Percentiles rank a stretch among this genome's conserved stretches.
Conservation (phyloP, 176 grass and related monocot species). For the Hordeum vulgare region DNA sequence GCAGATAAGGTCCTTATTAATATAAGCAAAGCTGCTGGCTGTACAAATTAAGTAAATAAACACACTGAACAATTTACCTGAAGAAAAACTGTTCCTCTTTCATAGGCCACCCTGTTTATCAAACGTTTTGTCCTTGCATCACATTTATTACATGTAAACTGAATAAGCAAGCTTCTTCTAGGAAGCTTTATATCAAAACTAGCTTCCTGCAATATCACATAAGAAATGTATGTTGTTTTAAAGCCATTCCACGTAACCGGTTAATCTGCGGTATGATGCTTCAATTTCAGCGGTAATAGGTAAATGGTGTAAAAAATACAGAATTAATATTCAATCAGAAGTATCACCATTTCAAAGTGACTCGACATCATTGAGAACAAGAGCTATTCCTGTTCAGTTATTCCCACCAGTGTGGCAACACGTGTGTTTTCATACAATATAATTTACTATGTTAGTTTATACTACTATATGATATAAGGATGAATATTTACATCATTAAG, state of each 20-base stretch:
- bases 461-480: background rate
- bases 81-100: conserved; percentile 88
- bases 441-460: background rate
- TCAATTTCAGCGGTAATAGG: background rate
- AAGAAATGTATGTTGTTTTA: background rate
- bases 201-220: conserved; percentile 35
- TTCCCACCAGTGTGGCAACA: background rate
- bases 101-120: conserved; percentile 81
- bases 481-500: background rate
- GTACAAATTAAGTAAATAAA: conserved; percentile 2
- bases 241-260: background rate
- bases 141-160: conserved; percentile 91
- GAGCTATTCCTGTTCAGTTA: background rate
- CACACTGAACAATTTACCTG: conserved; percentile 45
- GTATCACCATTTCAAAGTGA: background rate
- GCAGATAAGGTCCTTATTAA: background rate
- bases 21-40: conserved; percentile 6
- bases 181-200: conserved; percentile 72
- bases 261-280: background rate
- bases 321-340: background rate
- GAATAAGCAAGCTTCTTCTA: conserved; percentile 83
- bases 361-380: background rate
- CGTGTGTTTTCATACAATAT: background rate
- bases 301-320: background rate
- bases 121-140: conserved; percentile 70